Percentiles rank a stretch among this genome's conserved stretches.
phyloP scores from a whole-genome alignment of 805 yeast species.

The Ogataea methylovora region DNA sequence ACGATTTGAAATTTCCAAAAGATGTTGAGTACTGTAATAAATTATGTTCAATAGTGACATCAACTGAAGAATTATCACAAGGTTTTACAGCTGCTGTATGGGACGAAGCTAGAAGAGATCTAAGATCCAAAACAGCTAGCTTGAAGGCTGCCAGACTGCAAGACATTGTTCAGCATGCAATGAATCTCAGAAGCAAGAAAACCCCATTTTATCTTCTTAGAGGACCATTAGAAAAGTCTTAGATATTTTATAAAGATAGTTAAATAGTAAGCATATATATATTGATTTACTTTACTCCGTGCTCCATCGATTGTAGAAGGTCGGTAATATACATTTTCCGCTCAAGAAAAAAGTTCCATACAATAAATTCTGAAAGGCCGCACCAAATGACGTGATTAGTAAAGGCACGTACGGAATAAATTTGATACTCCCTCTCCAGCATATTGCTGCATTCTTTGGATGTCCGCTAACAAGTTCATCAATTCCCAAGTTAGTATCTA shows the following conservation, averaged over 20 bases:
- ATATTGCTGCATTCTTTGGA: too few species aligned
- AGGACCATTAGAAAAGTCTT: constrained; percentile 4
- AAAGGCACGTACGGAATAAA: too few species aligned
- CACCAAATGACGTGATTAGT: too few species aligned
- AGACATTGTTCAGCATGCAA: constrained; percentile 20
- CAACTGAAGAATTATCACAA: constrained; percentile 22
- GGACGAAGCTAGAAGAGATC: constrained; percentile 17
- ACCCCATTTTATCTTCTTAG: constrained; percentile 18
- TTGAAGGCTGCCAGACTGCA: constrained; percentile 21
- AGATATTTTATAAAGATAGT: not conserved
- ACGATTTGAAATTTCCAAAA: constrained; percentile 44
- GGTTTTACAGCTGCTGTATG: constrained; percentile 26
- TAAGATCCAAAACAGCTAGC: constrained; percentile 18
- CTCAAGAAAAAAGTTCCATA: too few species aligned
- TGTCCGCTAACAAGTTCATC: too few species aligned
- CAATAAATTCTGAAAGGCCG: too few species aligned
- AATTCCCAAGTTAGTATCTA: too few species aligned
- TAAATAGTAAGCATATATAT: not conserved
- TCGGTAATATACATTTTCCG: too few species aligned
- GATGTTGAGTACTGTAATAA: constrained; percentile 54
- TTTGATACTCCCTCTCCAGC: too few species aligned
- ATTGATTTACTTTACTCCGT: too few species aligned
- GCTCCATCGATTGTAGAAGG: too few species aligned
- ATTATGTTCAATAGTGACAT: constrained; percentile 28
- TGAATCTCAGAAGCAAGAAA: constrained; percentile 14